Percentiles rank a stretch among this genome's conserved stretches.
phyloP scores from a whole-genome alignment of 768 basidiomycete genomes.

The Leccinellum rugosiceps region DNA sequence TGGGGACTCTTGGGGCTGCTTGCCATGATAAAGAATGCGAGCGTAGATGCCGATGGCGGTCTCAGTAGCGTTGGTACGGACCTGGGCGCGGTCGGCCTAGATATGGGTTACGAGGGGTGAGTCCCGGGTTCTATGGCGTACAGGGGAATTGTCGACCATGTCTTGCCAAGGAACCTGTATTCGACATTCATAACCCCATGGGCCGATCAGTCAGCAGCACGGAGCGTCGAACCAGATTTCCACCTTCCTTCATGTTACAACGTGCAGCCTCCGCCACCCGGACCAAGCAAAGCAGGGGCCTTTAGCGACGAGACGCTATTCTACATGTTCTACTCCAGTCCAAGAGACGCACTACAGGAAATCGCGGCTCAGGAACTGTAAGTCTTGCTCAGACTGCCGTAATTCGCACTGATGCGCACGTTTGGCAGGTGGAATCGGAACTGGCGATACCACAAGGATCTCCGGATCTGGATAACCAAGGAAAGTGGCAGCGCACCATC shows the following conservation, averaged over 20 bases:
- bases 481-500: conserved; percentile 77
- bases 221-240: conserved; percentile 88
- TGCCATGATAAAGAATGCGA: conserved; percentile 80
- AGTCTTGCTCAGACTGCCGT: conserved; percentile 32
- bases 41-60: conserved; percentile 72
- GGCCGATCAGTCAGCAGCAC: conserved; percentile 86
- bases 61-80: conserved; percentile 87
- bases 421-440: conserved; percentile 78
- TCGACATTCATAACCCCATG: conserved; percentile 95
- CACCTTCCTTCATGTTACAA: conserved; percentile 90
- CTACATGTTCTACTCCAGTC: conserved; percentile 96
- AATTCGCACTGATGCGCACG: background rate
- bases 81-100: conserved; percentile 87
- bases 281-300: conserved; percentile 71
- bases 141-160: conserved; percentile 18
- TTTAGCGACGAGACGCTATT: conserved; percentile 97
- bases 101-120: conserved; percentile 82
- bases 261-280: conserved; percentile 84
- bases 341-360: conserved; percentile 90
- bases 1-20: conserved; percentile 90
- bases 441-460: conserved; percentile 95
- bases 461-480: conserved; percentile 81
- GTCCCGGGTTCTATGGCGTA: conserved; percentile 33
- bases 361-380: conserved; percentile 94
- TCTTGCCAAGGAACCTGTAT: conserved; percentile 62